phyloP scores from a whole-genome alignment of 2,329 filamentous ascomycete species.

The Fusarium pseudocircinatum region DNA sequence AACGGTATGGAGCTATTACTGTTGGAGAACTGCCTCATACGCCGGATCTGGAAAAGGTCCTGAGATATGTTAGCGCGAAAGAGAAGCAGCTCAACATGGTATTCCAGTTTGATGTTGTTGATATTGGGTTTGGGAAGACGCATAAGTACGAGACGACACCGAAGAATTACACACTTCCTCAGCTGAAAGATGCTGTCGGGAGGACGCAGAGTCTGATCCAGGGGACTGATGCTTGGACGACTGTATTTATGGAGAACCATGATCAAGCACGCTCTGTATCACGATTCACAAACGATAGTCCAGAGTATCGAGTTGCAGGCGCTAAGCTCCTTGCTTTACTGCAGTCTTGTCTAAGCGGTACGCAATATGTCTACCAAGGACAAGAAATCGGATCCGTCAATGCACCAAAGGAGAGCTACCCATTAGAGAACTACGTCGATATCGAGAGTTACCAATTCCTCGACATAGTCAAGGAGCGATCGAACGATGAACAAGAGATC shows the following conservation, averaged over 20 bases:
- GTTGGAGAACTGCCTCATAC: conserved; percentile 76
- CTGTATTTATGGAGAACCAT: conserved; percentile 72
- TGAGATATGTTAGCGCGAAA: conserved; percentile 67
- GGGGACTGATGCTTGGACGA: conserved; percentile 69
- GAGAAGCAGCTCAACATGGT: conserved; percentile 74
- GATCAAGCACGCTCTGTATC: conserved; percentile 69
- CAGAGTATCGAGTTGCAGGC: conserved; percentile 57
- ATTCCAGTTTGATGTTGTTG: conserved; percentile 73
- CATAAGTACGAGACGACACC: conserved; percentile 62
- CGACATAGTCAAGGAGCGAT: conserved; percentile 45
- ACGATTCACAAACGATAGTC: conserved; percentile 61
- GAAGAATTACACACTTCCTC: conserved; percentile 56
- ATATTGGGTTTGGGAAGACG: conserved; percentile 64
- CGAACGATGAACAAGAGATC: conserved; percentile 45
- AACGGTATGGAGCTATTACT: conserved; percentile 72
- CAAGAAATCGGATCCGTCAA: conserved; percentile 74
- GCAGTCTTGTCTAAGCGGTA: conserved; percentile 63
- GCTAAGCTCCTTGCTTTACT: conserved; percentile 69
- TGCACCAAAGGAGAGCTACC: conserved; percentile 65
- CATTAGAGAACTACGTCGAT: conserved; percentile 63
- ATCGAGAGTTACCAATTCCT: conserved; percentile 59
- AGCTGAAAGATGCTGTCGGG: conserved; percentile 58
- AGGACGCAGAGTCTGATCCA: conserved; percentile 63
- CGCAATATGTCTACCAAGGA: conserved; percentile 73
- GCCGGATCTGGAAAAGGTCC: conserved; percentile 64